These are phyloP conservation scores for Sextonia rubra DNA, from an alignment of 164 flowering plant genomes.

Conservation along the genomic window DNA sequence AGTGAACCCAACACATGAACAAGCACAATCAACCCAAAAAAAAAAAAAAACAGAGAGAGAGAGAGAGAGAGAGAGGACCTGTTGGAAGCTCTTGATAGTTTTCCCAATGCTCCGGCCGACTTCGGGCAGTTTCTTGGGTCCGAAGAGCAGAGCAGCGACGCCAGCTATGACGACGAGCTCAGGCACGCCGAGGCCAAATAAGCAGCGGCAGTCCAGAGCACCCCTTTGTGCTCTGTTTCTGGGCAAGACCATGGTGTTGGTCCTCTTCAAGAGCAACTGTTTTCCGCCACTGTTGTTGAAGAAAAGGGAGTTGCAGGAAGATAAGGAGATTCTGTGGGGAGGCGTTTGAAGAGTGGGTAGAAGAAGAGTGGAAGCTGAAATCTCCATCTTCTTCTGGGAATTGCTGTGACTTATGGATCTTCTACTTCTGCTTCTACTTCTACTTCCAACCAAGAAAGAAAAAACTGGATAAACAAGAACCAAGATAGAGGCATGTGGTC, in stretches of 20 bases:
- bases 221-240: slow-evolving; percentile 34
- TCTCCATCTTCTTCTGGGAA: neutral
- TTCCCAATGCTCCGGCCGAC: slow-evolving; percentile 83
- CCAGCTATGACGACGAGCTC: slow-evolving; percentile 93
- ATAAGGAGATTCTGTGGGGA: slow-evolving; percentile 13
- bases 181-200: slow-evolving; percentile 92
- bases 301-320: slow-evolving; percentile 31
- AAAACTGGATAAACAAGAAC: too few species aligned
- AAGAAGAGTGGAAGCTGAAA: neutral
- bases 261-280: slow-evolving; percentile 12
- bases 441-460: too few species aligned
- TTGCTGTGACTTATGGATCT: neutral
- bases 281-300: slow-evolving; percentile 22
- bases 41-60: neutral
- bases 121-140: slow-evolving; percentile 90
- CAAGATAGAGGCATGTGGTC: too few species aligned
- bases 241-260: slow-evolving; percentile 10
- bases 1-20: neutral
- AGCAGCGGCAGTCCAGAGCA: slow-evolving; percentile 47
- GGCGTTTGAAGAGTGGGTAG: neutral
- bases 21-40: neutral
- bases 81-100: slow-evolving; percentile 91
- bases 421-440: too few species aligned
- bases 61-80: slow-evolving; percentile 35
- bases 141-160: slow-evolving; percentile 81